A percentile compares a stretch with the other conserved stretches of the same genome.
Evolutionary conservation across 495 filamentous ascomycete species (phyloP).

Genomic region (Jackrogersella multiformis): DNA sequence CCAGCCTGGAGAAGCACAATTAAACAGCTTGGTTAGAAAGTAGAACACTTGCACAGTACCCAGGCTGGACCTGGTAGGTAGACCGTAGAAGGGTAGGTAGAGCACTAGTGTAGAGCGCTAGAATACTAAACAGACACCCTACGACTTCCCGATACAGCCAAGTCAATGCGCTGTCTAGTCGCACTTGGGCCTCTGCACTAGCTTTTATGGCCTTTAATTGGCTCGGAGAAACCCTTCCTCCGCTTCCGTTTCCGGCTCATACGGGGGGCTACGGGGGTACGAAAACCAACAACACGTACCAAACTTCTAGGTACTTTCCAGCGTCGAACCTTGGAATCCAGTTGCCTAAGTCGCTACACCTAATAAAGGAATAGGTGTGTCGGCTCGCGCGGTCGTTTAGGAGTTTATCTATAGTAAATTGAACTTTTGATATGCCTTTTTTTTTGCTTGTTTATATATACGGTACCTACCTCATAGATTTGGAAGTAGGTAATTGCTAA

Average conservation of each 20-base stretch:
- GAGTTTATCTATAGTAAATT: too few species aligned
- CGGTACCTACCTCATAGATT: too few species aligned
- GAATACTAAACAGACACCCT: too few species aligned
- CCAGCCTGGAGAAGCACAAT: slow-evolving; percentile 45
- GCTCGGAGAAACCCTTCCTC: slow-evolving; percentile 46
- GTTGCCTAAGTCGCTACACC: background rate
- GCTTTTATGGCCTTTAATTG: slow-evolving; percentile 29
- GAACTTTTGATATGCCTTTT: too few species aligned
- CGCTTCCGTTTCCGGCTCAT: slow-evolving; percentile 42
- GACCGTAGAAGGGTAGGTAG: too few species aligned
- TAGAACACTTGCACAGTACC: too few species aligned
- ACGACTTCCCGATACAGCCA: slow-evolving; percentile 47
- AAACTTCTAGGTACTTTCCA: background rate
- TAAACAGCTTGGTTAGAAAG: too few species aligned
- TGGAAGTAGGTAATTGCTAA: too few species aligned
- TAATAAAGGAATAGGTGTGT: background rate
- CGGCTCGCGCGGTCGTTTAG: too few species aligned
- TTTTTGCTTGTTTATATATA: too few species aligned
- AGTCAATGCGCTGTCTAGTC: slow-evolving; percentile 31
- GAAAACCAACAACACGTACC: slow-evolving; percentile 14
- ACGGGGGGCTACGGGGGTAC: slow-evolving; percentile 14
- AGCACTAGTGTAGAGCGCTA: too few species aligned
- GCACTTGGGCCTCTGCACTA: slow-evolving; percentile 28
- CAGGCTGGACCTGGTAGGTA: too few species aligned
- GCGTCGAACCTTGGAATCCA: background rate